Percentiles rank a stretch among this genome's conserved stretches.
Conservation (phyloP, 192 early-diverging fungal genomes). For the Linnemannia exigua region DNA sequence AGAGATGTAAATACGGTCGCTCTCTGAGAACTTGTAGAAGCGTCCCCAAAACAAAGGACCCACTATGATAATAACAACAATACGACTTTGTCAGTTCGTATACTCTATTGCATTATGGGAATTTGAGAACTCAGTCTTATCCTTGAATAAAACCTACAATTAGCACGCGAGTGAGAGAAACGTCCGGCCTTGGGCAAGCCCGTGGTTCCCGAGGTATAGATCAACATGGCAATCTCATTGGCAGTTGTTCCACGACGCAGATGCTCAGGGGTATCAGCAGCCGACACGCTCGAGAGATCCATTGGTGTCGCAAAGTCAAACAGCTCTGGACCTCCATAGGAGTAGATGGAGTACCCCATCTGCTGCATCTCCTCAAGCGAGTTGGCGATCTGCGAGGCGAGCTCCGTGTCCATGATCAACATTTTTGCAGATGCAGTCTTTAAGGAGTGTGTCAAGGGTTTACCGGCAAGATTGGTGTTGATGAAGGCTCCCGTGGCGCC, state of each 20-base stretch:
- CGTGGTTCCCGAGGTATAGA: constrained; percentile 71
- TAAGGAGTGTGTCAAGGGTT: constrained; percentile 60
- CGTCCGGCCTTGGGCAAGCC: constrained; percentile 73
- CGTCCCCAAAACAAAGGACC: constrained; percentile 23
- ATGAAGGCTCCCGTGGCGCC: constrained; percentile 72
- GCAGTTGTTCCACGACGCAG: background rate
- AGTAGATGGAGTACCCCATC: constrained; percentile 36
- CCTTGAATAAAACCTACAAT: constrained; percentile 2
- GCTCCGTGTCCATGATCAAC: constrained; percentile 49
- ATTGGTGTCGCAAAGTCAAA: constrained; percentile 56
- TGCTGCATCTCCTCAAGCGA: constrained; percentile 32
- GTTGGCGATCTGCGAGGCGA: constrained; percentile 27
- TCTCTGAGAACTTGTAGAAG: constrained; percentile 32
- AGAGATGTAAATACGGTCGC: constrained; percentile 70
- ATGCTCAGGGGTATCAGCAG: constrained; percentile 26
- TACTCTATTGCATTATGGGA: background rate
- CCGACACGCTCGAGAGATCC: constrained; percentile 20
- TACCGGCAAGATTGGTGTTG: constrained; percentile 70
- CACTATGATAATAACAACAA: background rate
- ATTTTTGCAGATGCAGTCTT: constrained; percentile 46
- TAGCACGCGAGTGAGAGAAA: constrained; percentile 59
- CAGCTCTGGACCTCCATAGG: constrained; percentile 25
- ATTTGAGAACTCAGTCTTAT: no score
- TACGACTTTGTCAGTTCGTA: background rate
- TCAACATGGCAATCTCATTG: constrained; percentile 59